These are phyloP conservation scores for Aureobasidium namibiae DNA, from an alignment of 2,329 filamentous ascomycete species.

Conservation along the genomic window DNA sequence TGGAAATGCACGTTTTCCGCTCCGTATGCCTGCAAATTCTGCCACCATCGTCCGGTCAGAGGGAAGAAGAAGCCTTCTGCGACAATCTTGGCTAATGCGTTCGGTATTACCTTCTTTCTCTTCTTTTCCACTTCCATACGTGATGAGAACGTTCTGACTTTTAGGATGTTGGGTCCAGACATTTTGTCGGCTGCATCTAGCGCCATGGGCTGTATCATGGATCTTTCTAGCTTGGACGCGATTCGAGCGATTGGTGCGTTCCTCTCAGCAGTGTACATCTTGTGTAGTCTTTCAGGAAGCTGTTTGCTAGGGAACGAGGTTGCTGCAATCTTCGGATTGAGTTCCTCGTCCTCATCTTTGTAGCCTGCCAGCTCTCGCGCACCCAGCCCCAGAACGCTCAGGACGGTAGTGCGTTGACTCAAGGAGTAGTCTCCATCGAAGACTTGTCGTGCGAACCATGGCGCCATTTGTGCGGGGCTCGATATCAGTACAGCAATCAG, in stretches of 20 bases:
- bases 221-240: slow-evolving; percentile 57
- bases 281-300: slow-evolving; percentile 66
- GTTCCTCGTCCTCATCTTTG: slow-evolving; percentile 46
- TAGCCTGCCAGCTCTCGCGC: slow-evolving; percentile 79
- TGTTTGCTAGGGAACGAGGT: slow-evolving; percentile 67
- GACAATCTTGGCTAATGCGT: slow-evolving; percentile 70
- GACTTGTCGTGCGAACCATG: slow-evolving; percentile 75
- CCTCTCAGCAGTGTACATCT: slow-evolving; percentile 48
- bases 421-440: slow-evolving; percentile 91
- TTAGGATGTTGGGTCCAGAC: slow-evolving; percentile 74
- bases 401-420: slow-evolving; percentile 70
- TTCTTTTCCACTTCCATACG: slow-evolving; percentile 59
- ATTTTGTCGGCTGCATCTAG: slow-evolving; percentile 70
- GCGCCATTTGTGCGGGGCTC: slow-evolving; percentile 67
- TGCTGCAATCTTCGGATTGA: slow-evolving; percentile 28
- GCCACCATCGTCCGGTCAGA: slow-evolving; percentile 59
- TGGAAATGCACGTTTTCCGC: slow-evolving; percentile 57
- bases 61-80: slow-evolving; percentile 77
- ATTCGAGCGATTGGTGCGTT: slow-evolving; percentile 33
- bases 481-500: slow-evolving; percentile 76
- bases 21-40: slow-evolving; percentile 27
- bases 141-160: slow-evolving; percentile 81
- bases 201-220: slow-evolving; percentile 74
- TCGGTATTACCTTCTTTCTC: slow-evolving; percentile 56
- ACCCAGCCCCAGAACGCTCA: slow-evolving; percentile 72